These are phyloP conservation scores for Pinus albicaulis DNA, from an alignment of 75 land plant genomes.

Conservation along the genomic window DNA sequence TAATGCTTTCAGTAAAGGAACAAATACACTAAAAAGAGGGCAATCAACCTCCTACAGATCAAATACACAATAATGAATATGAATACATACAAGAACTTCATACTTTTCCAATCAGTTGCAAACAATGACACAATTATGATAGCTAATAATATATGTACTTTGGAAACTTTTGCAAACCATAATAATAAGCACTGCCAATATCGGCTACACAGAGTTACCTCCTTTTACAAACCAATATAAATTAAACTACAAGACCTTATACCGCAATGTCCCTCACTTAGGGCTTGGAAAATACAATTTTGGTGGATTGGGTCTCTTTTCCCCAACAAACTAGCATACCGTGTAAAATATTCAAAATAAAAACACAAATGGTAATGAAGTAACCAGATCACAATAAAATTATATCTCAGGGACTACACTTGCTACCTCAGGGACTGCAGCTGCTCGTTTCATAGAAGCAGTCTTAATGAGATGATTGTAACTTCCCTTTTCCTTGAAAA, in stretches of 20 bases:
- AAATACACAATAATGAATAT: not conserved
- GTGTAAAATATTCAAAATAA: not conserved
- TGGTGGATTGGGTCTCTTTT: too few species aligned
- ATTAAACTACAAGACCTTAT: constrained; percentile 4
- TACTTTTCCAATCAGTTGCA: not conserved
- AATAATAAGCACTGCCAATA: not conserved
- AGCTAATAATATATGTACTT: not conserved
- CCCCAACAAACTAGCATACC: not conserved
- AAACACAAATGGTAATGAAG: not conserved
- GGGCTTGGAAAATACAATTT: not conserved
- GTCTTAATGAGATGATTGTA: constrained; percentile 39
- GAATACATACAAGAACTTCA: constrained; percentile 2
- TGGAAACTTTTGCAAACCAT: too few species aligned
- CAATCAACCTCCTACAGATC: not conserved
- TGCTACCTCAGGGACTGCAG: constrained; percentile 3
- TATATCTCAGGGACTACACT: constrained; percentile 7
- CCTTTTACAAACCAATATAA: constrained; percentile 2
- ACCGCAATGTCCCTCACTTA: constrained; percentile 1
- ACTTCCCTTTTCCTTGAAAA: constrained; percentile 58
- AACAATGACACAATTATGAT: not conserved
- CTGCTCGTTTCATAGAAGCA: constrained; percentile 23
- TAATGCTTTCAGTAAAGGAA: too few species aligned
- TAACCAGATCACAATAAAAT: not conserved
- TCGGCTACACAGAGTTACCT: not conserved
- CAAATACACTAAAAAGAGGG: not conserved